phyloP scores from a whole-genome alignment of 768 basidiomycete species.

The Boletus sp. region DNA sequence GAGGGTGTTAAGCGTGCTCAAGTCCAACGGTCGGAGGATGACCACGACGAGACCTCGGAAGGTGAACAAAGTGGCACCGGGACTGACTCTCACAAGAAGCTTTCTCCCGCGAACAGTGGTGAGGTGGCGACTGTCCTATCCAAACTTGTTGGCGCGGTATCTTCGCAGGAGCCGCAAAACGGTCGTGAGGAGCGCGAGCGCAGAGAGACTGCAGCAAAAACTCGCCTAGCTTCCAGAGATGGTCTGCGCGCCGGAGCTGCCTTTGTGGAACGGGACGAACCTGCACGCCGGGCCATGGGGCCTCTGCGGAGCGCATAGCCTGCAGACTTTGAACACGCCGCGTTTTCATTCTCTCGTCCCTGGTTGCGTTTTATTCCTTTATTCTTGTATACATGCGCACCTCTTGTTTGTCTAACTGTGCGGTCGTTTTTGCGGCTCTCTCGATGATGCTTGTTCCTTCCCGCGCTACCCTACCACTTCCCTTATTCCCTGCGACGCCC shows the following conservation, averaged over 20 bases:
- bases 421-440: slow-evolving; percentile 7
- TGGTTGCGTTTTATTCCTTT: background rate
- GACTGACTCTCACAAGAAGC: background rate
- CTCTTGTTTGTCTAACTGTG: background rate
- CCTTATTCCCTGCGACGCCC: slow-evolving; percentile 4
- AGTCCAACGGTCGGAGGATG: slow-evolving; percentile 3
- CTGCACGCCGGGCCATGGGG: slow-evolving; percentile 30
- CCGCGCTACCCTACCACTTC: background rate
- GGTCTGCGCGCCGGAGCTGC: slow-evolving; percentile 32
- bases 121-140: slow-evolving; percentile 6
- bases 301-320: slow-evolving; percentile 21
- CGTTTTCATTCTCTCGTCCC: background rate
- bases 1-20: slow-evolving; percentile 17
- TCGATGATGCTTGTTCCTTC: slow-evolving; percentile 9
- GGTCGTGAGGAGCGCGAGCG: slow-evolving; percentile 27
- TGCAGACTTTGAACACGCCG: background rate
- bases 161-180: slow-evolving; percentile 3
- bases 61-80: slow-evolving; percentile 10
- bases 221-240: slow-evolving; percentile 21
- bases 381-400: slow-evolving; percentile 5
- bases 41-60: slow-evolving; percentile 9
- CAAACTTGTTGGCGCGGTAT: background rate
- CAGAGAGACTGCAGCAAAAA: slow-evolving; percentile 21
- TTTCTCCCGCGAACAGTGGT: background rate
- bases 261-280: slow-evolving; percentile 27